A percentile compares a stretch with the other conserved stretches of the same genome.
Evolutionary conservation across 441 rosid species (phyloP).

Genomic region (Eugenia klotzschiana): DNA sequence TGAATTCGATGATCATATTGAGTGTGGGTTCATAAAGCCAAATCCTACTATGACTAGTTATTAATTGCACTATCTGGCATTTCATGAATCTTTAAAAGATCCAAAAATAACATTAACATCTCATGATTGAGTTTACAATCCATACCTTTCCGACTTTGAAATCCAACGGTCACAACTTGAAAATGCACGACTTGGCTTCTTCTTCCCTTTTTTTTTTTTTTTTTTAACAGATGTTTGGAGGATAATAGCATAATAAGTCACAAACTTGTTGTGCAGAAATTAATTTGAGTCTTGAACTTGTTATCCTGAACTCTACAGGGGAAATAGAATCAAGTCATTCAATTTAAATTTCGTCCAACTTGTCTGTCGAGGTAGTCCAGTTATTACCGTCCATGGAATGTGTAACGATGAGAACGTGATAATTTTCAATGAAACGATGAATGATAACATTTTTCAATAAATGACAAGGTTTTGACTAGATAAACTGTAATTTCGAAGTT

Average conservation of each 20-base stretch:
- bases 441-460: not conserved
- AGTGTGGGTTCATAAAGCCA: not conserved
- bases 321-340: not conserved
- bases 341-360: not conserved
- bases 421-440: not conserved
- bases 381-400: not conserved
- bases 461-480: not conserved
- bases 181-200: not conserved
- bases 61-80: not conserved
- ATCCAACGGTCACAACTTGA: not conserved
- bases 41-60: not conserved
- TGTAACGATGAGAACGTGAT: not conserved
- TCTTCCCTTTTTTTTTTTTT: too few relatives aligned
- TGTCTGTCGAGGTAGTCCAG: not conserved
- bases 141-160: not conserved
- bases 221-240: too few relatives aligned
- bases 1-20: not conserved
- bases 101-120: not conserved
- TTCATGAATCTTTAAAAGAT: not conserved
- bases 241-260: not conserved
- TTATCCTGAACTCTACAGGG: not conserved
- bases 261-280: too few relatives aligned
- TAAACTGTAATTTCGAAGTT: not conserved
- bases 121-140: not conserved
- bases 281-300: not conserved